These are phyloP conservation scores for Candida chauliodis DNA, from an alignment of 805 yeast species.

Conservation along the genomic window DNA sequence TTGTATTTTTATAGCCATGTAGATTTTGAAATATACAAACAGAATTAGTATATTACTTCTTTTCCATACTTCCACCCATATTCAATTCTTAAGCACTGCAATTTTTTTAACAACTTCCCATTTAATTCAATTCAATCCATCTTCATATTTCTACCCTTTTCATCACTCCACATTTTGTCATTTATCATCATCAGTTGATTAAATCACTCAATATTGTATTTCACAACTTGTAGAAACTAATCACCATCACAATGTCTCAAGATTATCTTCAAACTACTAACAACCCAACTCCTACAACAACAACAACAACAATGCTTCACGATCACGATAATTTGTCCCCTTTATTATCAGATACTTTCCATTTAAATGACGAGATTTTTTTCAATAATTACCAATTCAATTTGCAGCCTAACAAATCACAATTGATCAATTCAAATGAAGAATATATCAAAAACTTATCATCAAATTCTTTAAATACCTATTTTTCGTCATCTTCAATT, in stretches of 20 bases:
- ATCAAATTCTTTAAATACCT: constrained; percentile 1
- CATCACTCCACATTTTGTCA: not conserved
- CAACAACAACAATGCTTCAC: not conserved
- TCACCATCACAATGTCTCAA: constrained; percentile 10
- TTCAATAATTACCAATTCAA: constrained; percentile 14
- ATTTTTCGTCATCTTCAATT: not conserved
- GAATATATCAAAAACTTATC: constrained; percentile 4
- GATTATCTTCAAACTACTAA: constrained; percentile 8
- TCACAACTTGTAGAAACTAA: not conserved
- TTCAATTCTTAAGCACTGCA: not conserved
- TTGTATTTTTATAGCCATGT: not conserved
- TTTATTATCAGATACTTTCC: constrained; percentile 15
- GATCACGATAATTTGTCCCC: constrained; percentile 5
- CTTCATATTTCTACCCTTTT: not conserved
- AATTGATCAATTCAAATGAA: not conserved
- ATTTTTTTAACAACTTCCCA: not conserved
- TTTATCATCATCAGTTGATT: not conserved
- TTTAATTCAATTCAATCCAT: not conserved
- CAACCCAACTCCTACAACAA: constrained; percentile 1
- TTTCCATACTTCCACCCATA: not conserved
- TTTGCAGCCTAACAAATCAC: not conserved
- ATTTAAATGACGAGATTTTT: constrained; percentile 24
- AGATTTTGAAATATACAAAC: not conserved
- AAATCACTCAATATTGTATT: not conserved
- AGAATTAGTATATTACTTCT: no score